phyloP scores from a whole-genome alignment of 2,329 filamentous ascomycete genomes.

The Lachnellula cervina region DNA sequence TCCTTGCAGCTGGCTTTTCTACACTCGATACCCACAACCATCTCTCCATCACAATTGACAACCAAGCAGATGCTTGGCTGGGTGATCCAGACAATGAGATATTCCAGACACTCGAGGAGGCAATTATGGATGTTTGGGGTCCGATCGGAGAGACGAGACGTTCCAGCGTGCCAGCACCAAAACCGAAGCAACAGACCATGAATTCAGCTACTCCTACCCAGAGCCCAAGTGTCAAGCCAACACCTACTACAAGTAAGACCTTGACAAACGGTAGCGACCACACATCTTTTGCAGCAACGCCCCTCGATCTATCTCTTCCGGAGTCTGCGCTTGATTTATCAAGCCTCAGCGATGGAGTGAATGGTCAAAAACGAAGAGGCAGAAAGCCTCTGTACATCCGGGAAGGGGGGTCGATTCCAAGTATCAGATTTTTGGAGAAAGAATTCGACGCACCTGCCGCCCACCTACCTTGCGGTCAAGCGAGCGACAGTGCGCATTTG shows the following conservation, averaged over 20 bases:
- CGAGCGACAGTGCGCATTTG: conserved; percentile 88
- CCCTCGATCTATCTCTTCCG: conserved; percentile 29
- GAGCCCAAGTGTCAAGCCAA: conserved; percentile 34
- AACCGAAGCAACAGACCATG: conserved; percentile 21
- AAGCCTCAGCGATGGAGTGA: neutral
- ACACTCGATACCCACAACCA: conserved; percentile 74
- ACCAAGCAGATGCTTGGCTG: conserved; percentile 93
- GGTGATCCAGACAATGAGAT: conserved; percentile 88
- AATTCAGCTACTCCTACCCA: conserved; percentile 11
- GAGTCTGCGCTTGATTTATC: neutral
- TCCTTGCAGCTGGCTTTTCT: conserved; percentile 66
- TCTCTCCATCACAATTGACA: conserved; percentile 78
- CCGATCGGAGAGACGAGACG: conserved; percentile 37
- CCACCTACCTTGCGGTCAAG: conserved; percentile 89
- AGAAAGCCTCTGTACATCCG: conserved; percentile 83
- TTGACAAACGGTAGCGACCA: conserved; percentile 42
- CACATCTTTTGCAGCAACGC: conserved; percentile 25
- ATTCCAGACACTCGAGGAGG: conserved; percentile 81
- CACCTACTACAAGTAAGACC: conserved; percentile 46
- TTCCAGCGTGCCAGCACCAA: conserved; percentile 37
- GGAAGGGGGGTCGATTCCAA: conserved; percentile 91
- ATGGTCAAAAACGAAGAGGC: conserved; percentile 16
- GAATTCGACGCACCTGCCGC: conserved; percentile 88
- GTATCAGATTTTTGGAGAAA: conserved; percentile 90
- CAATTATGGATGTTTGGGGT: conserved; percentile 81